A percentile compares a stretch with the other conserved stretches of the same genome.
Conservation (phyloP, 2,329 filamentous ascomycete species). For the Akanthomyces uredinophilus region DNA sequence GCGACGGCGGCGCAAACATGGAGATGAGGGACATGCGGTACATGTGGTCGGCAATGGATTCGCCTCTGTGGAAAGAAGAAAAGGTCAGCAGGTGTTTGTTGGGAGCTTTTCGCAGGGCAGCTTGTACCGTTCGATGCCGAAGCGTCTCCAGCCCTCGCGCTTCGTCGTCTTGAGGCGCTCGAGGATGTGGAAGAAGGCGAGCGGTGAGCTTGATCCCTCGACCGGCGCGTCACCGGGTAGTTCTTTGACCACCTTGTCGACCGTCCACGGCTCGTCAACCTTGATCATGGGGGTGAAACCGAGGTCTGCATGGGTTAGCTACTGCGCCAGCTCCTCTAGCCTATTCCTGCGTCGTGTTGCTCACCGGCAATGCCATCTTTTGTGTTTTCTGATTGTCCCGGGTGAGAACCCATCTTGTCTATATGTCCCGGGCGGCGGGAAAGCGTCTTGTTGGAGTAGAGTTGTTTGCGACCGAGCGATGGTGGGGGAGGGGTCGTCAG, state of each 20-base stretch:
- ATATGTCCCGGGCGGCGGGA: not conserved
- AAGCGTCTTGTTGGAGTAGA: not conserved
- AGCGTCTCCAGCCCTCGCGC: conserved; percentile 91
- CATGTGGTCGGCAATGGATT: conserved; percentile 98
- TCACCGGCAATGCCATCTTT: conserved; percentile 23
- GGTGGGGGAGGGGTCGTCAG: conserved; percentile 12
- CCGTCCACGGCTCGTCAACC: conserved; percentile 47
- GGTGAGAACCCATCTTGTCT: conserved; percentile 27
- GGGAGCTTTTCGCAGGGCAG: no score
- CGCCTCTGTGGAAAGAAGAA: conserved; percentile 55
- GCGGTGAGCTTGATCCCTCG: conserved; percentile 62
- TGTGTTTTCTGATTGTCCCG: conserved; percentile 19
- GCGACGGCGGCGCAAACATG: conserved; percentile 76
- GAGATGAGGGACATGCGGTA: conserved; percentile 98
- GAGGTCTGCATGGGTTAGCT: conserved; percentile 21
- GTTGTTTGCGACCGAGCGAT: not conserved
- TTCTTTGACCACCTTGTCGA: conserved; percentile 59
- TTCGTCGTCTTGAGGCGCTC: conserved; percentile 94
- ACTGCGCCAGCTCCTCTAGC: not conserved
- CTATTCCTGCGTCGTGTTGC: not conserved
- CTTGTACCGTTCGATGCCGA: conserved; percentile 60
- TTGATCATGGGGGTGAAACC: conserved; percentile 34
- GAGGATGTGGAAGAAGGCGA: conserved; percentile 92
- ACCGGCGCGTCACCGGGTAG: conserved; percentile 51
- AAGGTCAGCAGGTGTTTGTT: no score